These are phyloP conservation scores for Penicillium sp. DNA, from an alignment of 2,329 filamentous ascomycete species.

Conservation along the genomic window DNA sequence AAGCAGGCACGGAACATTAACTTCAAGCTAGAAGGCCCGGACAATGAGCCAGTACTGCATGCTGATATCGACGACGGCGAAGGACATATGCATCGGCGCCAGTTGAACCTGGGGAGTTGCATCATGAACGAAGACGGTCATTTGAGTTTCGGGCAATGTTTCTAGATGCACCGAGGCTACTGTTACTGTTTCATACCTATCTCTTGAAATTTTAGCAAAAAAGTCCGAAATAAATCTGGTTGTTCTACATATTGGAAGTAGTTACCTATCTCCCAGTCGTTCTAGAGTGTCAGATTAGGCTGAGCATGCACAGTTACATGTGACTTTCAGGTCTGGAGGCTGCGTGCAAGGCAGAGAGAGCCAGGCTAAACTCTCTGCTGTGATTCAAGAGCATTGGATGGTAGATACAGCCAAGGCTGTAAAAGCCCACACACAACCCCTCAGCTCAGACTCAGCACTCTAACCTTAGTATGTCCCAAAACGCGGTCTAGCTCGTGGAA, in stretches of 20 bases:
- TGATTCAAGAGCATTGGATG: too few relatives aligned
- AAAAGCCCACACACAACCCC: neutral
- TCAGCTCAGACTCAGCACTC: neutral
- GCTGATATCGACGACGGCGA: slow-evolving; percentile 15
- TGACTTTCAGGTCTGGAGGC: neutral
- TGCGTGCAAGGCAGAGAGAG: neutral
- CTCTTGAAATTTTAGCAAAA: neutral
- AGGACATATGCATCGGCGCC: slow-evolving; percentile 7
- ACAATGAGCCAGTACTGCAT: slow-evolving; percentile 18
- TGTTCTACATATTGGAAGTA: neutral
- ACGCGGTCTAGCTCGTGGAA: slow-evolving; percentile 3
- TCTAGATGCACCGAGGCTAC: slow-evolving; percentile 5
- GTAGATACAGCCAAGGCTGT: slow-evolving; percentile 13
- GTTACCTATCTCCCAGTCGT: neutral
- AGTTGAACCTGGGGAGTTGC: slow-evolving; percentile 20
- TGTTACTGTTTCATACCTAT: neutral
- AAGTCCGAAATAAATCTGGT: neutral
- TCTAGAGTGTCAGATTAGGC: neutral
- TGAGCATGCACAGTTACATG: neutral
- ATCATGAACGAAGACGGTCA: slow-evolving; percentile 24
- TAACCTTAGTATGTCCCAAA: neutral
- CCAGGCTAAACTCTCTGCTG: neutral
- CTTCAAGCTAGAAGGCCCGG: slow-evolving; percentile 17
- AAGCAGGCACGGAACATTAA: slow-evolving; percentile 9
- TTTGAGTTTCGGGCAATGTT: slow-evolving; percentile 23